These are phyloP conservation scores for Stenocarpella maydis DNA, from an alignment of 2,329 filamentous ascomycete genomes.

Conservation along the genomic window DNA sequence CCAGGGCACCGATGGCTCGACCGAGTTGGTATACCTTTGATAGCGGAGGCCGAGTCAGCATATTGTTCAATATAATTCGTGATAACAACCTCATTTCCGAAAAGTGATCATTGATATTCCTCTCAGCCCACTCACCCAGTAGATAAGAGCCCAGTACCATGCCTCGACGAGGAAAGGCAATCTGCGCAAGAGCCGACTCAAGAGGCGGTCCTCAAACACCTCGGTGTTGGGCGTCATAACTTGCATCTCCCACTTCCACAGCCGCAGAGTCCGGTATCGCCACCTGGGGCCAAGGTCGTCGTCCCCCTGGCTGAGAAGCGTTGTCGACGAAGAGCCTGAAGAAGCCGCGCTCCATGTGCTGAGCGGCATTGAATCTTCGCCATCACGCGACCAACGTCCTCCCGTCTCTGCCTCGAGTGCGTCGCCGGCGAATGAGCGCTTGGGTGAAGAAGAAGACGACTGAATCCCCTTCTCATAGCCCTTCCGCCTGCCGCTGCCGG, in stretches of 20 bases:
- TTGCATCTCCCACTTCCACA: slow-evolving; percentile 55
- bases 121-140: slow-evolving; percentile 68
- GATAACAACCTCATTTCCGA: too few species aligned
- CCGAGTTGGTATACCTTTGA: slow-evolving; percentile 76
- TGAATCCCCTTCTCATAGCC: slow-evolving; percentile 8
- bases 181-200: slow-evolving; percentile 70
- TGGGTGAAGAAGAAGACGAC: slow-evolving; percentile 38
- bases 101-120: background rate
- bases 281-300: slow-evolving; percentile 35
- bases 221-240: slow-evolving; percentile 69
- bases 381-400: slow-evolving; percentile 37
- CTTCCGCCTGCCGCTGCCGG: slow-evolving; percentile 7
- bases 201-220: slow-evolving; percentile 64
- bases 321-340: slow-evolving; percentile 40
- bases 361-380: slow-evolving; percentile 32
- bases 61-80: background rate
- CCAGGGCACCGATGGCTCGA: slow-evolving; percentile 75
- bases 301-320: slow-evolving; percentile 33
- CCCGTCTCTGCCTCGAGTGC: slow-evolving; percentile 38
- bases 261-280: slow-evolving; percentile 40
- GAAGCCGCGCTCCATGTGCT: slow-evolving; percentile 32
- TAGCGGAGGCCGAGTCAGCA: background rate
- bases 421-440: slow-evolving; percentile 43
- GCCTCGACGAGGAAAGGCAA: slow-evolving; percentile 78
- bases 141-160: slow-evolving; percentile 81